phyloP scores from a whole-genome alignment of 2,329 filamentous ascomycete genomes.

The Penicillium italicum region DNA sequence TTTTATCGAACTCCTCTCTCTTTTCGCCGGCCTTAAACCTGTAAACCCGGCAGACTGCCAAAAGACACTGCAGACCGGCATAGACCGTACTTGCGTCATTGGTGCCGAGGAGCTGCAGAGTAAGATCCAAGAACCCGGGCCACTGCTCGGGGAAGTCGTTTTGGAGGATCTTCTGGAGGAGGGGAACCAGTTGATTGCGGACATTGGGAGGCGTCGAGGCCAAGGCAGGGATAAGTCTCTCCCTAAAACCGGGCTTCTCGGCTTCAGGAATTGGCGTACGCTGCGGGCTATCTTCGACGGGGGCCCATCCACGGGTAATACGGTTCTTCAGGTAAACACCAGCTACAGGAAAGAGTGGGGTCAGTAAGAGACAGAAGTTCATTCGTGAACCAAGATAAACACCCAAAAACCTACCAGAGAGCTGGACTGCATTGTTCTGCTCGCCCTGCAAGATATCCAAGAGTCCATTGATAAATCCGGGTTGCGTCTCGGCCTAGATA shows the following conservation, averaged over 20 bases:
- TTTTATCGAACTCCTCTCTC: slow-evolving; percentile 85
- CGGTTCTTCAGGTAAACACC: slow-evolving; percentile 98
- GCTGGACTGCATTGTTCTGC: slow-evolving; percentile 75
- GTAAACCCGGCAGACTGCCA: slow-evolving; percentile 93
- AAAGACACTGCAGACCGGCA: slow-evolving; percentile 86
- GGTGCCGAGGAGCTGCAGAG: slow-evolving; percentile 79
- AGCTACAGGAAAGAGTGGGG: slow-evolving; percentile 52
- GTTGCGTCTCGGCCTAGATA: slow-evolving; percentile 76
- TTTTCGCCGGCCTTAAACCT: slow-evolving; percentile 82
- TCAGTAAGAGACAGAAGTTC: slow-evolving; percentile 11
- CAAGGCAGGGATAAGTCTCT: slow-evolving; percentile 83
- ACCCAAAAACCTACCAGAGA: slow-evolving; percentile 68
- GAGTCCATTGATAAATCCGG: slow-evolving; percentile 85
- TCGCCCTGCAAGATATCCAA: slow-evolving; percentile 87
- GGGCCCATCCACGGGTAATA: slow-evolving; percentile 86
- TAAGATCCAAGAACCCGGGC: slow-evolving; percentile 92
- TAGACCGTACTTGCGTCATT: slow-evolving; percentile 85
- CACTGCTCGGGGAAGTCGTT: slow-evolving; percentile 92
- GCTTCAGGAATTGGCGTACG: slow-evolving; percentile 77
- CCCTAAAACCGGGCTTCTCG: slow-evolving; percentile 82
- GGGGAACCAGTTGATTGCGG: slow-evolving; percentile 87
- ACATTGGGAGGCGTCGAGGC: slow-evolving; percentile 75
- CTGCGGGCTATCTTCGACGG: slow-evolving; percentile 68
- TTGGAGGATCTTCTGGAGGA: slow-evolving; percentile 93
- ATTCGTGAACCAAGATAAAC: background rate